Base-by-base conservation (phyloP, 345 rosid species). In the Populus pruinosa region DNA sequence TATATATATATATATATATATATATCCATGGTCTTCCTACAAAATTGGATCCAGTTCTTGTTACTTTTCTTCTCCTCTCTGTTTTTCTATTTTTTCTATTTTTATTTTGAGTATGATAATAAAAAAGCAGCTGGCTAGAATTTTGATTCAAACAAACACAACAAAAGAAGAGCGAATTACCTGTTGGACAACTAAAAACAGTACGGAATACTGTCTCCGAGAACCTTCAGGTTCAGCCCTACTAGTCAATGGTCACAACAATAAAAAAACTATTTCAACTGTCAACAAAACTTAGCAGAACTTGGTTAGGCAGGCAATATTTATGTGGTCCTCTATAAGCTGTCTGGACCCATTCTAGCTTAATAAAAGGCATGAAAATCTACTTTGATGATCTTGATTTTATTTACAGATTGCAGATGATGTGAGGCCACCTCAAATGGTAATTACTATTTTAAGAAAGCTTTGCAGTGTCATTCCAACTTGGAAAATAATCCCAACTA, bases 331-430 rank as follows among this genome's bases (percentile, higher is more conserved):
- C 62, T 56, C 27, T 20, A 21, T 2, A 21, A 53, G 59, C 59
- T 53, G n/a, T 3, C 9, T n/a, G 2, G 25, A 56, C 5, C 63
- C 29, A 9, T 56, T n/a, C 14, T 21, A 1, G 27, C 13, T 56
- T 5, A 1, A 10, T n/a, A n/a, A n/a, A 56, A 56, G 63, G 29
- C 63, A 23, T 4, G 63, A 10, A 2, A 44, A 23, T 10, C 41
- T 41, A 59, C 29, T 43, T 0, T 10, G 5, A 0, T 18, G 5
- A 0, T 18, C 12, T 41, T 29, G 14, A 71, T 68, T 53, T 68
- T 41, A 38, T 65, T 53, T 61, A 35, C 79, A 96, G 98, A 83
- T 95, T 64, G 92, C 98, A 21, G 89, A 92, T 8, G 91, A 87
- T 36, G 33, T 90, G 80, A 91, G 43, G 83, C 97, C 96, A 38